Conservation (phyloP, 2,329 filamentous ascomycete species). For the Calonectria hongkongensis region DNA sequence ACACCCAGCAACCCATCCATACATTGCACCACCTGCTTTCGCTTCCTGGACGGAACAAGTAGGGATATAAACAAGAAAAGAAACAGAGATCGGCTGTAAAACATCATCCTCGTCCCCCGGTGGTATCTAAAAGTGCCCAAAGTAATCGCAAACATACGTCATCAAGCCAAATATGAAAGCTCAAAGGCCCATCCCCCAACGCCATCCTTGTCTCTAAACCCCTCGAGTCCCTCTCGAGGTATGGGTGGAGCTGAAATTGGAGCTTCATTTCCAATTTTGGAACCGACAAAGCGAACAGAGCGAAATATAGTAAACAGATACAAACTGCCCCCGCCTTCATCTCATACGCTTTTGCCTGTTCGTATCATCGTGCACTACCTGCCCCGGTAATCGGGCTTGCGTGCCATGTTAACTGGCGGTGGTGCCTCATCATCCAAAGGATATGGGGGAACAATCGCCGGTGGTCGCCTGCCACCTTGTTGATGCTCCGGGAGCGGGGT, state of each 20-base stretch:
- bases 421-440: slow-evolving; percentile 88
- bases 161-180: slow-evolving; percentile 23
- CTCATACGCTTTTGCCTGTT: neutral
- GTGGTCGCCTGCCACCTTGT: slow-evolving; percentile 57
- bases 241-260: slow-evolving; percentile 1
- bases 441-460: slow-evolving; percentile 78
- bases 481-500: slow-evolving; percentile 79
- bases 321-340: neutral
- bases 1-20: neutral
- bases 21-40: neutral
- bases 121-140: slow-evolving; percentile 31
- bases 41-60: neutral
- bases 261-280: slow-evolving; percentile 18
- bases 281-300: neutral
- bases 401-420: slow-evolving; percentile 88
- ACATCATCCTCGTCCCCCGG: neutral
- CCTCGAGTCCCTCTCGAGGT: neutral
- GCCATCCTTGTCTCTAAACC: slow-evolving; percentile 32
- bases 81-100: neutral
- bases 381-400: slow-evolving; percentile 84
- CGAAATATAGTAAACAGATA: slow-evolving; percentile 16
- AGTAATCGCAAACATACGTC: slow-evolving; percentile 8
- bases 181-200: slow-evolving; percentile 28
- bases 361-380: slow-evolving; percentile 53
- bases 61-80: neutral